Evolutionary conservation across 2,329 filamentous ascomycete species (phyloP).

Genomic region (Calycina herbarum): DNA sequence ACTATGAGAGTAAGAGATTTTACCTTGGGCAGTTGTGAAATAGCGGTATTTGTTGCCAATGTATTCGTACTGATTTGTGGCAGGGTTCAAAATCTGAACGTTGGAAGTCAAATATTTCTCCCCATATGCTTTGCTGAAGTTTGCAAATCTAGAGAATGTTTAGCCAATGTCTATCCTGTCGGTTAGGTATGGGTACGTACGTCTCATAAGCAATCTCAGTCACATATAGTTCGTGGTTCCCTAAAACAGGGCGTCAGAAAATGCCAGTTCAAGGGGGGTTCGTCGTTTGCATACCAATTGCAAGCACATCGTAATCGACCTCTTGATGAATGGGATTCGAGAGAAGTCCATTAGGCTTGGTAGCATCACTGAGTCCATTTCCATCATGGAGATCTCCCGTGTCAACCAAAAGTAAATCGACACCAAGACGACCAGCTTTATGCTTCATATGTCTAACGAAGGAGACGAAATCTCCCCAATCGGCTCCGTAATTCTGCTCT

Average conservation of each 20-base stretch:
- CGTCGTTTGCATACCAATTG: constrained; percentile 50
- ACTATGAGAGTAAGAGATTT: neutral
- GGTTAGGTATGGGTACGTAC: constrained; percentile 6
- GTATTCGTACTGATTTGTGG: constrained; percentile 67
- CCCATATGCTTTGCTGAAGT: constrained; percentile 75
- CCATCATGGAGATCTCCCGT: constrained; percentile 84
- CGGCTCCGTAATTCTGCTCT: constrained; percentile 86
- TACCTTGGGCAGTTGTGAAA: constrained; percentile 84
- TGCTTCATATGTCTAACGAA: constrained; percentile 80
- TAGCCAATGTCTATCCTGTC: neutral
- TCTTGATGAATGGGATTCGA: constrained; percentile 82
- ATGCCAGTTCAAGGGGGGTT: neutral
- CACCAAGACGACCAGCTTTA: constrained; percentile 73
- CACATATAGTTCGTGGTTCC: constrained; percentile 93
- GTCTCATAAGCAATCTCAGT: constrained; percentile 53
- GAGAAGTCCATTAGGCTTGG: constrained; percentile 79
- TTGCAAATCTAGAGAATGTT: constrained; percentile 50
- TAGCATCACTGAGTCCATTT: constrained; percentile 88
- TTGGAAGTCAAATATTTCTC: constrained; percentile 83
- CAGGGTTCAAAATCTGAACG: constrained; percentile 76
- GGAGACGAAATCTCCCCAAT: constrained; percentile 96
- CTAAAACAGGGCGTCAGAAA: constrained; percentile 5
- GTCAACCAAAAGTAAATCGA: constrained; percentile 82
- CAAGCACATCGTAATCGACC: constrained; percentile 79
- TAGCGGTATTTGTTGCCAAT: constrained; percentile 80